phyloP scores from a whole-genome alignment of 2,329 filamentous ascomycete genomes.

The Stenocarpella maydis region DNA sequence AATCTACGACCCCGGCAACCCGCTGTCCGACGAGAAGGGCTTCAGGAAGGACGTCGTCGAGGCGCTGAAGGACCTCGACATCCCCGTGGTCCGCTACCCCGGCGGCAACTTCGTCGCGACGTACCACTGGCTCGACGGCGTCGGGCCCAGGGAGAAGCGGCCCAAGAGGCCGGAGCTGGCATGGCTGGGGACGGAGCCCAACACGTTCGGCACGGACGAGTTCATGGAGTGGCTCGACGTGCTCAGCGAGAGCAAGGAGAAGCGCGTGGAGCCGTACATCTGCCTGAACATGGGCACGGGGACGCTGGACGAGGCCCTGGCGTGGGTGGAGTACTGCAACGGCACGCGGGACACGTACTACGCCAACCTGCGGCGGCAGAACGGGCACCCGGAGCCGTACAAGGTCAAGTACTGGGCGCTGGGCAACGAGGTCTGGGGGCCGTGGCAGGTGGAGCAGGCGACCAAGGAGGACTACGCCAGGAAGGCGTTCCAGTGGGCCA shows the following conservation, averaged over 20 bases:
- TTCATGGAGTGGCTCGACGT: conserved; percentile 83
- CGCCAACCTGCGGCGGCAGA: conserved; percentile 78
- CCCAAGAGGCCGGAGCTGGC: conserved; percentile 76
- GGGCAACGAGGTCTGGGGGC: conserved; percentile 77
- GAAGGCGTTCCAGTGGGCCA: conserved; percentile 75
- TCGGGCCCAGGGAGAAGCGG: conserved; percentile 76
- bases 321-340: conserved; percentile 90
- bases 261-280: conserved; percentile 79
- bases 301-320: conserved; percentile 64
- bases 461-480: conserved; percentile 75
- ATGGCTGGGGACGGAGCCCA: conserved; percentile 79
- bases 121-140: conserved; percentile 82
- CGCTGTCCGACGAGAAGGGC: conserved; percentile 76
- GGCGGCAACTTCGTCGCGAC: conserved; percentile 87
- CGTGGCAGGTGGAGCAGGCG: conserved; percentile 73
- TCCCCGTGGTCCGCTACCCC: conserved; percentile 82
- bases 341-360: conserved; percentile 80
- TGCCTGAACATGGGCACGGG: conserved; percentile 85
- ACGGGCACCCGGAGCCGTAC: conserved; percentile 80
- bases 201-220: conserved; percentile 85
- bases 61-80: conserved; percentile 75
- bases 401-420: conserved; percentile 87
- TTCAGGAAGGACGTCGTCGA: conserved; percentile 82
- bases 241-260: conserved; percentile 66
- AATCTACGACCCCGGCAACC: conserved; percentile 80